Evolutionary conservation across 139 green algal species (phyloP).

Genomic region (Coelastrella sp.): DNA sequence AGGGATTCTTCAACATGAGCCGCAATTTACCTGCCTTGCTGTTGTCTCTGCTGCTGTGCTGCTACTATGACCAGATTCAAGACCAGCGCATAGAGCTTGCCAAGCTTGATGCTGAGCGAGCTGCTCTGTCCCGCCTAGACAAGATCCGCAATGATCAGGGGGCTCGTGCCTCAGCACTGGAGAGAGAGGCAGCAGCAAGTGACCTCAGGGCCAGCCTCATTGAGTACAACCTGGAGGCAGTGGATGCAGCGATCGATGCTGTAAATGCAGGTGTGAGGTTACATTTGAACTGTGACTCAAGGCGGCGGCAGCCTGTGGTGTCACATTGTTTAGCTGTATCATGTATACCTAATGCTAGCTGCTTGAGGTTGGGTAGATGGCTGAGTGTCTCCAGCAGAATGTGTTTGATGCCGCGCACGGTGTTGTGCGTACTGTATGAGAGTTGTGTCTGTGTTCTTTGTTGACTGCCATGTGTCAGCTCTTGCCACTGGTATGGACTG

Average conservation of each 20-base stretch:
- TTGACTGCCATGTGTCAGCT: constrained; percentile 4
- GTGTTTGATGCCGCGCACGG: not conserved
- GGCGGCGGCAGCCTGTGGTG: not conserved
- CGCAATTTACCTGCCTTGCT: not conserved
- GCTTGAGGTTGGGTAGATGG: no score
- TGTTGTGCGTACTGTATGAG: no score
- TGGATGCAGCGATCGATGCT: constrained; percentile 89
- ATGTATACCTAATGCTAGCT: no score
- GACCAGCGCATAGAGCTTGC: constrained; percentile 72
- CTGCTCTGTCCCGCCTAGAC: constrained; percentile 83
- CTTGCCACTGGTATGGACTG: constrained; percentile 87
- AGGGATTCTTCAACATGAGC: no score
- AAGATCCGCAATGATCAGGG: constrained; percentile 79
- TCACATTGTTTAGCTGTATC: no score
- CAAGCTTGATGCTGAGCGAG: constrained; percentile 67
- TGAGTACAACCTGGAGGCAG: constrained; percentile 88
- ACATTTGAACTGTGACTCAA: not conserved
- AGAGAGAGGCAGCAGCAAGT: constrained; percentile 68
- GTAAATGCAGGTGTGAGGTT: constrained; percentile 73
- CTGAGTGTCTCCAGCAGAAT: no score
- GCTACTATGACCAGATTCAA: no score
- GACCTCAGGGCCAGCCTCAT: constrained; percentile 78
- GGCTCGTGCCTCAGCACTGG: constrained; percentile 72
- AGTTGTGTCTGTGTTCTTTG: constrained; percentile 5
- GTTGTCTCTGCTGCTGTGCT: constrained; percentile 1